Evolutionary conservation across 371 early-diverging fungal species (phyloP).

Genomic region (Mortierella sp.): DNA sequence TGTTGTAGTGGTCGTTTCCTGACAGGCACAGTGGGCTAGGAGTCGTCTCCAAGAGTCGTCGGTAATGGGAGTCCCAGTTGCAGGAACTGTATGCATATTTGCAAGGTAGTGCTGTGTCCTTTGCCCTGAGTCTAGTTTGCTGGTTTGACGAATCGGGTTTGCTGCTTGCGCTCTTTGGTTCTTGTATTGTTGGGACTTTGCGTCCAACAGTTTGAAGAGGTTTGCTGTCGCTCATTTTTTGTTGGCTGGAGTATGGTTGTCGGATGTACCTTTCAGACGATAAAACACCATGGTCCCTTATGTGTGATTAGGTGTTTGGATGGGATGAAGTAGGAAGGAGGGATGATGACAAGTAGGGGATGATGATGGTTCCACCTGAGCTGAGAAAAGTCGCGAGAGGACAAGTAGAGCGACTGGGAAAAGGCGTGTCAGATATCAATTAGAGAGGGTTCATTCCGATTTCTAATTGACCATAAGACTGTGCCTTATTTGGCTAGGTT

Average conservation of each 20-base stretch:
- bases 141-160: neutral
- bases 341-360: neutral
- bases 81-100: neutral
- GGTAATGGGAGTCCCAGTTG: neutral
- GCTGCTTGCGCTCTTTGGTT: neutral
- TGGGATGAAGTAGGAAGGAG: neutral
- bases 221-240: neutral
- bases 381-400: neutral
- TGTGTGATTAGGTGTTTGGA: neutral
- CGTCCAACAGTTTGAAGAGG: neutral
- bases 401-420: neutral
- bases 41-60: neutral
- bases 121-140: neutral
- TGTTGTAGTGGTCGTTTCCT: neutral
- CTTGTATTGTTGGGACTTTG: neutral
- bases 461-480: no score
- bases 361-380: constrained; percentile 1
- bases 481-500: no score
- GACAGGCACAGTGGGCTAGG: neutral
- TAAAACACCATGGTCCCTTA: constrained; percentile 55
- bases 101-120: neutral
- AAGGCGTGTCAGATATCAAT: neutral
- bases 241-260: neutral
- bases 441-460: neutral
- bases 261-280: constrained; percentile 49